phyloP scores from a whole-genome alignment of 2,329 filamentous ascomycete genomes.

The Zymoseptoria pseudotritici region DNA sequence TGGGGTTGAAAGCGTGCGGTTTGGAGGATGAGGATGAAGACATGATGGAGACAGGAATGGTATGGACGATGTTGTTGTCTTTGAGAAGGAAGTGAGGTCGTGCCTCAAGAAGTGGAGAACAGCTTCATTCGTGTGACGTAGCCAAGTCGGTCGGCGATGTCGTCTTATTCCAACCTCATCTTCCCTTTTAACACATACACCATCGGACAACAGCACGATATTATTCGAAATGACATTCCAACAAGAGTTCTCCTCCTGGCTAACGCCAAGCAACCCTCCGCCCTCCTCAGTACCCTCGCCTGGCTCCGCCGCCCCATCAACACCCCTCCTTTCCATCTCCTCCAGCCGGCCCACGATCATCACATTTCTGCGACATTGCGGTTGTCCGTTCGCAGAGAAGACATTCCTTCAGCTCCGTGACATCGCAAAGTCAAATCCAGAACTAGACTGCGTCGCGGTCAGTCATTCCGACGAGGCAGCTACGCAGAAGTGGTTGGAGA shows the following conservation, averaged over 20 bases:
- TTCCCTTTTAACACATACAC: neutral
- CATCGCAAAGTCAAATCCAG: conserved; percentile 44
- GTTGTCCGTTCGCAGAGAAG: conserved; percentile 57
- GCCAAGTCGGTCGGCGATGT: neutral
- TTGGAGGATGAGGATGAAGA: neutral
- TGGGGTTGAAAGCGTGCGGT: conserved; percentile 1
- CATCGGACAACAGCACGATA: neutral
- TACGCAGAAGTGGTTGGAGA: conserved; percentile 52
- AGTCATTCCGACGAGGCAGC: conserved; percentile 51
- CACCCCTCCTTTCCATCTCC: conserved; percentile 47
- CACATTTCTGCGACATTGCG: conserved; percentile 65
- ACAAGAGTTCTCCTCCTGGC: conserved; percentile 37
- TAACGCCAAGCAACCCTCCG: conserved; percentile 26
- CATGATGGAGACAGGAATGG: neutral
- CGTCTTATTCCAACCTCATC: neutral
- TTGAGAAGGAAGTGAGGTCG: neutral
- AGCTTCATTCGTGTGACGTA: neutral
- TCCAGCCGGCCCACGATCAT: conserved; percentile 52
- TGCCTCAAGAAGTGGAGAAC: neutral
- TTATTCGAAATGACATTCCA: conserved; percentile 11
- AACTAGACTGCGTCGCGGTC: conserved; percentile 53
- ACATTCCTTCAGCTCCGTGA: conserved; percentile 45
- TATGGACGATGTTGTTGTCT: neutral
- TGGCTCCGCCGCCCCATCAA: conserved; percentile 50
- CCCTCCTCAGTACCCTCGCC: conserved; percentile 36